Percentiles rank a stretch among this genome's conserved stretches.
Evolutionary conservation across 208 protist species (phyloP).

Genomic region (Porcisia deanei): DNA sequence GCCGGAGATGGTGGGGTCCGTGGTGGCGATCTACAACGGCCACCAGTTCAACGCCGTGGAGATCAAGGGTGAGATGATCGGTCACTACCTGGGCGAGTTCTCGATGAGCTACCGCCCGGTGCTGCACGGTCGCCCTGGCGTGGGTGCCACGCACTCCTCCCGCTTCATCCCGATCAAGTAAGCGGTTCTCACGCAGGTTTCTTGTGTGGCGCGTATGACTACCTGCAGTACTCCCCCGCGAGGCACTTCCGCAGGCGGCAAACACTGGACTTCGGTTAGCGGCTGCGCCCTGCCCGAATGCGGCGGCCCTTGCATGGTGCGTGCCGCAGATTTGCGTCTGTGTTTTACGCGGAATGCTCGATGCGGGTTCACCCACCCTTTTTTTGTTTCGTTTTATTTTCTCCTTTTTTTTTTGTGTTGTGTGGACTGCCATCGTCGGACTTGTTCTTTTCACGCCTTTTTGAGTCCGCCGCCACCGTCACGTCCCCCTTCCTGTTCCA

Average conservation of each 20-base stretch:
- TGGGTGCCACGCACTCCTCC: constrained; percentile 97
- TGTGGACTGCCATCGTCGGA: too few species aligned
- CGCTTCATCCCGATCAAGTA: constrained; percentile 88
- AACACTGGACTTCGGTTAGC: too few species aligned
- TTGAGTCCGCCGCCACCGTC: too few species aligned
- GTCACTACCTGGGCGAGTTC: constrained; percentile 99
- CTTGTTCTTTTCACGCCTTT: too few species aligned
- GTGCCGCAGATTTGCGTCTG: too few species aligned
- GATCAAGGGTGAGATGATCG: constrained; percentile 99
- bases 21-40: constrained; percentile 99
- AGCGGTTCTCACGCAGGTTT: background rate
- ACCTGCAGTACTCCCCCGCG: too few species aligned
- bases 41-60: constrained; percentile 99
- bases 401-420: background rate
- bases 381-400: background rate
- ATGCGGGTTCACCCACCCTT: too few species aligned
- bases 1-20: constrained; percentile 99
- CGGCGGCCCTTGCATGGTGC: too few species aligned
- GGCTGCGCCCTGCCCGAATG: too few species aligned
- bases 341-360: too few species aligned
- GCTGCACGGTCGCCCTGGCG: constrained; percentile 98
- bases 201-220: too few species aligned
- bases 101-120: constrained; percentile 99
- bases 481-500: too few species aligned
- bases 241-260: background rate